phyloP scores from a whole-genome alignment of 2,329 filamentous ascomycete genomes.

The Tolypocladium guangdongense region DNA sequence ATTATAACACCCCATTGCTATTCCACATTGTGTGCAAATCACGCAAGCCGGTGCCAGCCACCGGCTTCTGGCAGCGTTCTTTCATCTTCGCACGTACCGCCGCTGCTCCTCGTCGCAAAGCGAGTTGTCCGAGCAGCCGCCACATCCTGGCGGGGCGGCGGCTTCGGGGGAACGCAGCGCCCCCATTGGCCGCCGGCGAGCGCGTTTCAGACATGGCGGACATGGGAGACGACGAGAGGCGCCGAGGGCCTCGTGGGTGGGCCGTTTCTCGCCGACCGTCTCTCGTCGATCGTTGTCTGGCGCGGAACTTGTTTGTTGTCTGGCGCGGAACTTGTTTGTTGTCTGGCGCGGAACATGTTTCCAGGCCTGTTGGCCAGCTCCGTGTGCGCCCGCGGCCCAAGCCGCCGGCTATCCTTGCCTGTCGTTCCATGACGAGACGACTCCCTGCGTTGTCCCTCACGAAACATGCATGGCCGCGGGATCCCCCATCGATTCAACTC shows the following conservation, averaged over 20 bases:
- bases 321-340: no score
- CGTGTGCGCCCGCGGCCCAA: background rate
- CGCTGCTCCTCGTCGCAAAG: background rate
- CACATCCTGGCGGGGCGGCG: background rate
- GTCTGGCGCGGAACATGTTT: background rate
- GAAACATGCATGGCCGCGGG: background rate
- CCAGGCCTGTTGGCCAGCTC: background rate
- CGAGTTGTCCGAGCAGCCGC: no score
- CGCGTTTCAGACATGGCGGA: constrained; percentile 2
- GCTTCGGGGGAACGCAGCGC: background rate
- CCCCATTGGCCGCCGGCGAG: constrained; percentile 3
- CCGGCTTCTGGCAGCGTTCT: background rate
- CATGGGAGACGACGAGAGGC: background rate
- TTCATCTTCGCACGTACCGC: no score
- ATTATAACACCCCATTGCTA: no score
- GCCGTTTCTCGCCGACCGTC: background rate
- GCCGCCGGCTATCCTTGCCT: no score
- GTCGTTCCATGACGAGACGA: background rate
- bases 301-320: no score
- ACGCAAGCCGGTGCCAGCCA: no score
- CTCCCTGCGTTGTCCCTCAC: background rate
- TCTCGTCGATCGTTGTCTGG: no score
- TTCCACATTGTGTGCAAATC: no score
- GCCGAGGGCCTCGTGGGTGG: background rate
- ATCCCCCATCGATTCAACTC: background rate